A percentile compares a stretch with the other conserved stretches of the same genome.
Evolutionary conservation across 2,329 filamentous ascomycete genomes (phyloP).

Genomic region (Cercospora beticola): DNA sequence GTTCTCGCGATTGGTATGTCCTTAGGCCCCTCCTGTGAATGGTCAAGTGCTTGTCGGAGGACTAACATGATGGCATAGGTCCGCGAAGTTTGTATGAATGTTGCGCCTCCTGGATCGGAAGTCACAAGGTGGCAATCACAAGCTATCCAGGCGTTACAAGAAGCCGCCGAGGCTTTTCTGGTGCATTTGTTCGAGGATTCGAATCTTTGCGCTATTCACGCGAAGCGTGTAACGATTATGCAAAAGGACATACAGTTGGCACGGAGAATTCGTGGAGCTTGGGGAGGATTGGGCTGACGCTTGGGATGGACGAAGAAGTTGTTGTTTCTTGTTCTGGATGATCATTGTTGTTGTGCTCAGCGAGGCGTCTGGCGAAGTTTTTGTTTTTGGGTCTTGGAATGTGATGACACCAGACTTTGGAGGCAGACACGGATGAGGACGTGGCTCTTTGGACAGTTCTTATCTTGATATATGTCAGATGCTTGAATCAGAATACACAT

Average conservation of each 20-base stretch:
- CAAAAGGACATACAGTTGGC: slow-evolving; percentile 97
- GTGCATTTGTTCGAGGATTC: slow-evolving; percentile 98
- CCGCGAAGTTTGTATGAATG: slow-evolving; percentile 93
- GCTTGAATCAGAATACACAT: background rate
- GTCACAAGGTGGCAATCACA: slow-evolving; percentile 97
- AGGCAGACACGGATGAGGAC: background rate
- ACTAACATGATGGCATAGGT: slow-evolving; percentile 44
- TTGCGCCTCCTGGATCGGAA: slow-evolving; percentile 65
- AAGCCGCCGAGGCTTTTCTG: slow-evolving; percentile 98
- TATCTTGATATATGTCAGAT: background rate
- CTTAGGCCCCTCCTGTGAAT: too few species aligned
- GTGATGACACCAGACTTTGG: slow-evolving; percentile 18
- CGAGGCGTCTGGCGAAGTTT: slow-evolving; percentile 30
- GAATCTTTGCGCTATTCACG: slow-evolving; percentile 97
- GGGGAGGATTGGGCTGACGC: slow-evolving; percentile 39
- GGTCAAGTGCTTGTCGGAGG: slow-evolving; percentile 4
- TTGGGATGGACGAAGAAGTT: background rate
- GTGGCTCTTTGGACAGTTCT: background rate
- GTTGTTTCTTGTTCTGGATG: background rate
- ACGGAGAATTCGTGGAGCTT: slow-evolving; percentile 83
- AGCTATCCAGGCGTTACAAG: slow-evolving; percentile 94
- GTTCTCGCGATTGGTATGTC: slow-evolving; percentile 83
- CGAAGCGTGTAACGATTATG: slow-evolving; percentile 98
- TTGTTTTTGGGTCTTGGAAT: slow-evolving; percentile 10
- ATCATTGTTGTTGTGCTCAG: slow-evolving; percentile 21